These are phyloP conservation scores for Flaveria floridana DNA, from an alignment of 140 eudicot genomes.

Conservation along the genomic window DNA sequence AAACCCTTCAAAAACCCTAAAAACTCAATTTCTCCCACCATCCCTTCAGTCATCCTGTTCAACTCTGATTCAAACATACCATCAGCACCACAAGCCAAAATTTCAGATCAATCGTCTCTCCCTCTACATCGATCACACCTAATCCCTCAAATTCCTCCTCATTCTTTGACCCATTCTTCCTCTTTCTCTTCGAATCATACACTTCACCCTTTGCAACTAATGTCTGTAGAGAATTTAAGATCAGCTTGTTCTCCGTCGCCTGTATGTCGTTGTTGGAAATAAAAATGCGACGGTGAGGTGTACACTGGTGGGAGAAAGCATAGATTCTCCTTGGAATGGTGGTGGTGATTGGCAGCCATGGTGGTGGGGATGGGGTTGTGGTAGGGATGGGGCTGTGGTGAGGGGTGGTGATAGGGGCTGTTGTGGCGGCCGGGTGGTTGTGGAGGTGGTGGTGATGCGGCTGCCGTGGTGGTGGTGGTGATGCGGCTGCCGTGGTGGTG, in stretches of 20 bases:
- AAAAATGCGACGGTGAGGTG: neutral
- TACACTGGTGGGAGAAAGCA: slow-evolving; percentile 27
- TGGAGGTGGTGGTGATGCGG: too few relatives aligned
- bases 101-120: slow-evolving; percentile 21
- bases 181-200: neutral
- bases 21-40: slow-evolving; percentile 29
- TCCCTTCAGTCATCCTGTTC: slow-evolving; percentile 15
- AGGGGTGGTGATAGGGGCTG: too few relatives aligned
- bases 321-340: slow-evolving; percentile 9
- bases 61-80: slow-evolving; percentile 7
- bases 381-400: too few relatives aligned
- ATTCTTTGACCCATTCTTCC: slow-evolving; percentile 9
- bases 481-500: too few relatives aligned
- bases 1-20: slow-evolving; percentile 28
- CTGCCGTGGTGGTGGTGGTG: too few relatives aligned
- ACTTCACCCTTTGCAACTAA: slow-evolving; percentile 2
- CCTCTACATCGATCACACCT: slow-evolving; percentile 11
- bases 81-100: slow-evolving; percentile 18
- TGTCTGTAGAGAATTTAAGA: neutral
- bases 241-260: slow-evolving; percentile 25
- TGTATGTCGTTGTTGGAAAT: neutral
- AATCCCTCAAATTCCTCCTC: slow-evolving; percentile 10
- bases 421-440: too few relatives aligned
- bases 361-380: too few relatives aligned
- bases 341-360: neutral